Evolutionary conservation across 2,329 filamentous ascomycete genomes (phyloP).

Genomic region (Dactylellina drechsleri): DNA sequence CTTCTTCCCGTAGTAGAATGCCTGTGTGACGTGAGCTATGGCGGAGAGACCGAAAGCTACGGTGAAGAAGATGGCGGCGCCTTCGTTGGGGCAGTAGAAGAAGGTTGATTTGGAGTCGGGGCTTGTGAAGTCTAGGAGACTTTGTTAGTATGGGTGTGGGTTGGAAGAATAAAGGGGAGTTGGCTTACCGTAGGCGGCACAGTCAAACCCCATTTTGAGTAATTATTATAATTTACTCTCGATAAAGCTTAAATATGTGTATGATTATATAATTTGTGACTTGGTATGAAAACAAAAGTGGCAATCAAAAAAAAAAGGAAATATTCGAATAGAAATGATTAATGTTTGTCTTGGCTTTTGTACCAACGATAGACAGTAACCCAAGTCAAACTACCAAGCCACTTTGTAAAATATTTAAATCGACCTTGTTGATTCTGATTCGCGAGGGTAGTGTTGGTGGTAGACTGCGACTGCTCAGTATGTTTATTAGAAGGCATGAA

Average conservation of each 20-base stretch:
- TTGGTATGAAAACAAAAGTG: too few species aligned
- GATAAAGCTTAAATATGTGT: neutral
- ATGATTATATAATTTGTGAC: neutral
- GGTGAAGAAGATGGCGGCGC: slow-evolving; percentile 61
- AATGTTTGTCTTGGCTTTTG: neutral
- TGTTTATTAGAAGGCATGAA: slow-evolving; percentile 19
- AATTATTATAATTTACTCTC: neutral
- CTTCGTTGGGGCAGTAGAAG: slow-evolving; percentile 62
- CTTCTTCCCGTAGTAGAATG: slow-evolving; percentile 61
- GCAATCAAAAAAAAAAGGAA: neutral
- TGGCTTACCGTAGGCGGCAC: slow-evolving; percentile 36
- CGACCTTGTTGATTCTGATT: slow-evolving; percentile 11
- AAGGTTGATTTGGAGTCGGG: slow-evolving; percentile 56
- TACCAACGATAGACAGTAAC: slow-evolving; percentile 31
- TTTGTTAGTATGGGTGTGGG: neutral
- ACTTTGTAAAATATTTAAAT: slow-evolving; percentile 29
- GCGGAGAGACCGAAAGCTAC: slow-evolving; percentile 61
- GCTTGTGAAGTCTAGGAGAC: slow-evolving; percentile 28
- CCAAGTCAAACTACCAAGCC: slow-evolving; percentile 39
- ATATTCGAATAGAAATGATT: slow-evolving; percentile 1
- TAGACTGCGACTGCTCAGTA: slow-evolving; percentile 6
- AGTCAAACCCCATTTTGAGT: slow-evolving; percentile 37
- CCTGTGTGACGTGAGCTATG: slow-evolving; percentile 61
- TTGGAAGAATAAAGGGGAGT: neutral
- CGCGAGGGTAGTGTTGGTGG: slow-evolving; percentile 22